These are phyloP conservation scores for Aspergillus sp. DNA, from an alignment of 2,329 filamentous ascomycete genomes.

Conservation along the genomic window DNA sequence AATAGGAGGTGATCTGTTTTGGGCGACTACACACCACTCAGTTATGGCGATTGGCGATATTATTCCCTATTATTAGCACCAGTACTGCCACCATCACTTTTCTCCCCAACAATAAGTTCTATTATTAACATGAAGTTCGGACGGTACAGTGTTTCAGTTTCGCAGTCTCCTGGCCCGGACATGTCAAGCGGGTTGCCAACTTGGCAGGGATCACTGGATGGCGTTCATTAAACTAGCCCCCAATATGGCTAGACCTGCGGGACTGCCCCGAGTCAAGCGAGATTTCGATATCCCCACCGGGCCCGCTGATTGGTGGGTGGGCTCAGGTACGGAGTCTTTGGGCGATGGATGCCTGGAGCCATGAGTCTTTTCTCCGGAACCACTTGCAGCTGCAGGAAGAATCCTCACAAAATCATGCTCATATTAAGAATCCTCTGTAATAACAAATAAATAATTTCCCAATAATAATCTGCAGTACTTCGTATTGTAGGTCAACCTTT, in stretches of 20 bases:
- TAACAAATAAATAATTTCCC: neutral
- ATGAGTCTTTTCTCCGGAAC: conserved; percentile 5
- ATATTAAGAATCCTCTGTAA: neutral
- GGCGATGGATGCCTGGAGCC: conserved; percentile 15
- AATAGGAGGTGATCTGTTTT: neutral
- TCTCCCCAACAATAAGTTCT: neutral
- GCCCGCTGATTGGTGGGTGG: conserved; percentile 14
- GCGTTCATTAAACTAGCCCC: conserved; percentile 16
- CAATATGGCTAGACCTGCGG: conserved; percentile 11
- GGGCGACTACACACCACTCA: too few relatives aligned
- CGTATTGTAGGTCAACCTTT: too few relatives aligned
- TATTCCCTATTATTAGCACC: too few relatives aligned
- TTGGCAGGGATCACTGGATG: conserved; percentile 15
- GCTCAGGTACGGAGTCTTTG: conserved; percentile 16
- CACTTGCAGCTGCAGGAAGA: neutral
- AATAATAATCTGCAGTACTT: neutral
- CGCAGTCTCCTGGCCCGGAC: conserved; percentile 9
- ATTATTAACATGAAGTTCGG: neutral
- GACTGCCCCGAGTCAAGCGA: conserved; percentile 20
- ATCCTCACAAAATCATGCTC: neutral
- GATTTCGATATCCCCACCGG: conserved; percentile 17
- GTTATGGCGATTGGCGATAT: too few relatives aligned
- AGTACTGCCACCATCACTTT: neutral
- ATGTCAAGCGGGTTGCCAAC: conserved; percentile 12
- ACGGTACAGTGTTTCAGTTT: conserved; percentile 1